phyloP scores from a whole-genome alignment of 2,329 filamentous ascomycete genomes.

The Pseudopyricularia javanii region DNA sequence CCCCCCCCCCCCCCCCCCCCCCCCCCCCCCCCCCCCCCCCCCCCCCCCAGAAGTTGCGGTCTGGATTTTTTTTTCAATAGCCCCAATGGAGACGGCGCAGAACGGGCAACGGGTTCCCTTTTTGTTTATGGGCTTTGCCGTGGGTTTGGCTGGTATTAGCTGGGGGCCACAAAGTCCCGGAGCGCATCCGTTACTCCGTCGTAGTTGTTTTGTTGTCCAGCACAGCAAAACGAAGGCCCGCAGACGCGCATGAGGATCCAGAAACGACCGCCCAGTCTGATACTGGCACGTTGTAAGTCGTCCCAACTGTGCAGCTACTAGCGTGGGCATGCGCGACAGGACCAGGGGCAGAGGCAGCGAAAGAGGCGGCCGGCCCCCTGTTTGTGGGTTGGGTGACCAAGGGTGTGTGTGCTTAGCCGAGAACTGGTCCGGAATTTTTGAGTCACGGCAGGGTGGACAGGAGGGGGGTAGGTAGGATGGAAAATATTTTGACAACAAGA shows the following conservation, averaged over 20 bases:
- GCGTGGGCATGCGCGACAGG: not conserved
- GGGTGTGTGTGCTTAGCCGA: not conserved
- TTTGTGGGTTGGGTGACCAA: conserved; percentile 1
- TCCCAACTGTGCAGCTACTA: conserved; percentile 1
- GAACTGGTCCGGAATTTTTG: not conserved
- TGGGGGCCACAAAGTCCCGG: not conserved
- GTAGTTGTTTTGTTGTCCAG: not conserved
- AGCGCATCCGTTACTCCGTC: not conserved
- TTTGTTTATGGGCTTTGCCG: conserved; percentile 1
- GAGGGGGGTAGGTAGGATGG: not conserved
- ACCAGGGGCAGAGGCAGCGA: not conserved
- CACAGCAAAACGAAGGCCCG: not conserved
- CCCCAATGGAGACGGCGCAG: not conserved
- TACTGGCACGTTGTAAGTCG: conserved; percentile 2
- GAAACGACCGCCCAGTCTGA: not conserved
- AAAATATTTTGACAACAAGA: not conserved
- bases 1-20: no score
- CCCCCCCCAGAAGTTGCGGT: conserved; percentile 3
- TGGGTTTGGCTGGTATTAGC: no score
- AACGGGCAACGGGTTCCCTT: not conserved
- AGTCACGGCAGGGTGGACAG: not conserved
- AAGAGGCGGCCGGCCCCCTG: not conserved
- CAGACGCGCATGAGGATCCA: not conserved
- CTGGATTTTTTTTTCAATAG: not conserved
- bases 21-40: no score